These are phyloP conservation scores for Phylloboletellus chloephorus DNA, from an alignment of 1,284 basidiomycete species.

Conservation along the genomic window DNA sequence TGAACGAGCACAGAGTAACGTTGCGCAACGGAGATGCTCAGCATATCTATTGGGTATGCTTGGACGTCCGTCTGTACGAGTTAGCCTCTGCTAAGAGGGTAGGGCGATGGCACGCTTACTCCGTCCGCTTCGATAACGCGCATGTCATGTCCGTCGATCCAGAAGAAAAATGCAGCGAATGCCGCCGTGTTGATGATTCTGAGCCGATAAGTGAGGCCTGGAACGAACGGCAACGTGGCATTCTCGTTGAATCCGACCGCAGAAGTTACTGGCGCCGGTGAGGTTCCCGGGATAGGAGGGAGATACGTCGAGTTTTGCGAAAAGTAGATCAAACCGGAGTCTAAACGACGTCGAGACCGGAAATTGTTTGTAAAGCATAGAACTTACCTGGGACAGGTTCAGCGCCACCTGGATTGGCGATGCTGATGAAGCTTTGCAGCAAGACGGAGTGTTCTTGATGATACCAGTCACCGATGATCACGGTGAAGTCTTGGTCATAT, in stretches of 20 bases:
- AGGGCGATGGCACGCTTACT: constrained; percentile 37
- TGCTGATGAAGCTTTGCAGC: constrained; percentile 68
- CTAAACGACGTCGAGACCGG: constrained; percentile 35
- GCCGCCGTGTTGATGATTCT: constrained; percentile 77
- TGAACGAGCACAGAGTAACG: constrained; percentile 91
- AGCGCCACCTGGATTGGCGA: constrained; percentile 73
- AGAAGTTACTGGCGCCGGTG: constrained; percentile 43
- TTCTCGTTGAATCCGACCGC: constrained; percentile 82
- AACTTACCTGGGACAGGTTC: constrained; percentile 77
- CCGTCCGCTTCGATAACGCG: constrained; percentile 86
- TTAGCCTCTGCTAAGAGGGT: background rate
- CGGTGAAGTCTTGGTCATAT: constrained; percentile 91
- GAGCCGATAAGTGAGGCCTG: constrained; percentile 75
- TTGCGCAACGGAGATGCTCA: constrained; percentile 82
- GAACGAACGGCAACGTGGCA: constrained; percentile 74
- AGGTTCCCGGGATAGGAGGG: constrained; percentile 48
- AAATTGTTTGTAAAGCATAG: background rate
- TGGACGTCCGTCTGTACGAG: constrained; percentile 65
- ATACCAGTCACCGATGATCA: constrained; percentile 85
- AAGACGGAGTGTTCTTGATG: constrained; percentile 68
- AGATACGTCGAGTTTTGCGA: constrained; percentile 71
- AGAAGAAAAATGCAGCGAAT: constrained; percentile 75
- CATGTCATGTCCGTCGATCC: constrained; percentile 92
- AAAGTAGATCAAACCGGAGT: constrained; percentile 82
- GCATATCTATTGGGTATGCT: constrained; percentile 62